Evolutionary conservation across 2,329 filamentous ascomycete species (phyloP).

Genomic region (Pseudocercospora ulei): DNA sequence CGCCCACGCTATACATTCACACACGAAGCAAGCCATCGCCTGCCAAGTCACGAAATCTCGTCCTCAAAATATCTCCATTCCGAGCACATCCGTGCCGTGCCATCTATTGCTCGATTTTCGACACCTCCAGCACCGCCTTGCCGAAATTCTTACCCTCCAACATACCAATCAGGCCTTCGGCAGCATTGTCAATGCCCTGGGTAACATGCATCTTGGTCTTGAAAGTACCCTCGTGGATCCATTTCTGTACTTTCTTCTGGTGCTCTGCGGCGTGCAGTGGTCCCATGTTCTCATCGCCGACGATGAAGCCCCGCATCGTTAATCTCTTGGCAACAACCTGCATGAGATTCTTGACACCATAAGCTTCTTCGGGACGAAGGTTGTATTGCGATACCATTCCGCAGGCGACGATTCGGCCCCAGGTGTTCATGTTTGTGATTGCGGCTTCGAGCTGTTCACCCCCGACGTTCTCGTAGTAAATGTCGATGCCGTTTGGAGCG

Average conservation of each 20-base stretch:
- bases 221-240: conserved; percentile 66
- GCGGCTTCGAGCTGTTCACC: conserved; percentile 64
- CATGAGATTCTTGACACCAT: conserved; percentile 58
- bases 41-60: too few relatives aligned
- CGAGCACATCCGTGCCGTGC: neutral
- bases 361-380: conserved; percentile 46
- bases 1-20: too few relatives aligned
- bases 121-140: conserved; percentile 68
- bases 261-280: conserved; percentile 59
- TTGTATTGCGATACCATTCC: conserved; percentile 74
- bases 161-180: conserved; percentile 64
- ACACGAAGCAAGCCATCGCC: too few relatives aligned
- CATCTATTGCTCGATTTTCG: conserved; percentile 12
- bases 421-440: conserved; percentile 53
- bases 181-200: conserved; percentile 66
- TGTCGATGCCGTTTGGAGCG: conserved; percentile 68
- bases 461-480: conserved; percentile 68
- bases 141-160: conserved; percentile 73
- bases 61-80: neutral
- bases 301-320: conserved; percentile 67
- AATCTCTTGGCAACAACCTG: conserved; percentile 58
- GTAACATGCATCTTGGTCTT: conserved; percentile 60
- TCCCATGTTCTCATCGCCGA: conserved; percentile 53
- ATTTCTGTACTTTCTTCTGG: conserved; percentile 63
- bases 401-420: conserved; percentile 56